Evolutionary conservation across 2,329 filamentous ascomycete species (phyloP), one percentile per base, ranked within the genome.

Genomic region (Cercospora sp.): DNA sequence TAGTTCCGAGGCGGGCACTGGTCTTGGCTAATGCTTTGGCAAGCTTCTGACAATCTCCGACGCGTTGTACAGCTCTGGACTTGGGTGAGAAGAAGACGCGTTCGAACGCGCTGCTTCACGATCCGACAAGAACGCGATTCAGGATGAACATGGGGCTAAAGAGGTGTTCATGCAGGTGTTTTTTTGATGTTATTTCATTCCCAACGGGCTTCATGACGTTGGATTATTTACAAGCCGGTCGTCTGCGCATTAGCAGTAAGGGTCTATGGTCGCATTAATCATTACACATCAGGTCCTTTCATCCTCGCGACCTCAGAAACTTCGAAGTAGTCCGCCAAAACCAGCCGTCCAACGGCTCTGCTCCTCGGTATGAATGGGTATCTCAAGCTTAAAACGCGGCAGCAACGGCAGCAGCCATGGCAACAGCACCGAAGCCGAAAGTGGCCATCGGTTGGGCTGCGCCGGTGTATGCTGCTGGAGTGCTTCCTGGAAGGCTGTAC

Each of bases 381-480:
- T 63, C 45, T 63, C 28, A 18, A 63, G n/a, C 31, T 53, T 60
- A 65, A 20, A 65, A 51, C 26, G 66, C 66, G 58, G 59, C 66
- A 42, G 60, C 66, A 30, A 62, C 66, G 60, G 48, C 66, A 53
- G 60, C 60, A 23, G 63, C 63, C 31, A 59, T 63, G 31, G 63
- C 66, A 28, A 65, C 62, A 6, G 66, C 66, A n/a, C 66, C 66
- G 16, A 65, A 42, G 28, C 66, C 66, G 6, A 59, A 31, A 0
- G 58, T 61, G 10, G 66, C 66, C 33, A 61, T 60, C 9, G 66
- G 66, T 16, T 60, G 45, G 3, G 66, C 63, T 28, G 66, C 66
- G 45, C 63, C 66, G 3, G 66, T 68, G 33, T 68, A 65, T 10
- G 36, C 59, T 31, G 42, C 48, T 23, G 66, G 66, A n/a, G 66